phyloP scores from a whole-genome alignment of 2,329 filamentous ascomycete species.

The Fusarium phyllophilum region DNA sequence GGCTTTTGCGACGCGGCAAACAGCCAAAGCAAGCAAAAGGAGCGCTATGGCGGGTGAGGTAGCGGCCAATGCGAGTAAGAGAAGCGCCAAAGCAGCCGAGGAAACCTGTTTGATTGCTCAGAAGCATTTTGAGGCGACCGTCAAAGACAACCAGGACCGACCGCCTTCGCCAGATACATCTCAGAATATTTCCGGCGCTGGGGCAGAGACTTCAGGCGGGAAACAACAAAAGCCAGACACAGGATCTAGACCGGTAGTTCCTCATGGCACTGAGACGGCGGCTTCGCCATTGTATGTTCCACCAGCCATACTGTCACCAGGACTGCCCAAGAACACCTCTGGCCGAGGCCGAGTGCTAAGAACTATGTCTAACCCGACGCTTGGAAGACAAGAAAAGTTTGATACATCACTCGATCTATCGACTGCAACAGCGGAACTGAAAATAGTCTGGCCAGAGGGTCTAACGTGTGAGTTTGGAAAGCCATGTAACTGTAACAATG shows the following conservation, averaged over 20 bases:
- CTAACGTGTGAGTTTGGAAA: background rate
- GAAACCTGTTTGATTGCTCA: background rate
- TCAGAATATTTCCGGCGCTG: background rate
- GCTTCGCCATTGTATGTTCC: background rate
- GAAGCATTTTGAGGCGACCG: background rate
- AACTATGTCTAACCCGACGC: background rate
- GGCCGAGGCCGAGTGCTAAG: background rate
- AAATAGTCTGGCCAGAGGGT: background rate
- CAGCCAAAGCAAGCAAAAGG: background rate
- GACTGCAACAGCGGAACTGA: background rate
- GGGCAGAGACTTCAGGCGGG: rapidly evolving
- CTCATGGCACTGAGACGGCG: background rate
- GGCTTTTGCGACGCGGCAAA: background rate
- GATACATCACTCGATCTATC: rapidly evolving
- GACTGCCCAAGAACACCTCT: background rate
- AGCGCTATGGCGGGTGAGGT: background rate
- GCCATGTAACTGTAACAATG: background rate
- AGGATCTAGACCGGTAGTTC: background rate
- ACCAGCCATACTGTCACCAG: background rate
- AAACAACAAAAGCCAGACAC: background rate
- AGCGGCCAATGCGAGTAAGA: background rate
- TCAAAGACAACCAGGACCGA: background rate
- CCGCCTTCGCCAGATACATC: background rate
- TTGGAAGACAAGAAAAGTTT: background rate
- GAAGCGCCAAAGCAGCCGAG: background rate